phyloP scores from a whole-genome alignment of 2,329 filamentous ascomycete genomes.

The Corynespora cassiicola region DNA sequence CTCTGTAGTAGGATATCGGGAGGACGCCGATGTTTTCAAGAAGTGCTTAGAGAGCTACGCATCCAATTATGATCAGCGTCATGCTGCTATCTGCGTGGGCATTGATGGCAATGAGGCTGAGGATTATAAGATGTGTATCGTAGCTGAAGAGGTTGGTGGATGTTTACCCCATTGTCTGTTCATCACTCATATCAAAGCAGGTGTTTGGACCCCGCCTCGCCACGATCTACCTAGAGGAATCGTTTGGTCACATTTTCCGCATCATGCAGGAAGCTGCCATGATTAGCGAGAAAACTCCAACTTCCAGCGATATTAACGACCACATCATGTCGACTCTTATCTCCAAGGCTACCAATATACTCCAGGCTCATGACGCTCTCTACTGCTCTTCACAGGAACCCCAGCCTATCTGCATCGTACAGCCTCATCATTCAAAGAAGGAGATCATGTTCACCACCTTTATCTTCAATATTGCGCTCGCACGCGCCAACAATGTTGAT shows the following conservation, averaged over 20 bases:
- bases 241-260: too few relatives aligned
- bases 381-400: constrained; percentile 7
- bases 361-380: constrained; percentile 2
- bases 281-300: too few relatives aligned
- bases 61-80: too few relatives aligned
- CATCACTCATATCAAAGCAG: too few relatives aligned
- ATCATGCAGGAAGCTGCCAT: too few relatives aligned
- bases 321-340: constrained; percentile 25
- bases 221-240: too few relatives aligned
- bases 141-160: constrained; percentile 34
- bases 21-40: constrained; percentile 34
- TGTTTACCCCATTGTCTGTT: too few relatives aligned
- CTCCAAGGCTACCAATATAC: constrained; percentile 11
- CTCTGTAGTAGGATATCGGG: constrained; percentile 39
- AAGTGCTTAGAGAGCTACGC: constrained; percentile 37
- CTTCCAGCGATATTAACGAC: too few relatives aligned
- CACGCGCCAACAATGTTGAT: constrained; percentile 39
- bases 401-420: constrained; percentile 37
- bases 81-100: constrained; percentile 35
- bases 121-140: constrained; percentile 36
- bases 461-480: constrained; percentile 41
- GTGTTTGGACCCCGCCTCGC: too few relatives aligned
- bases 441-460: constrained; percentile 49
- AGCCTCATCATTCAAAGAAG: constrained; percentile 49
- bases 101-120: constrained; percentile 36